These are phyloP conservation scores for Berberis thunbergii DNA, from an alignment of 164 flowering plant genomes.

Conservation along the genomic window DNA sequence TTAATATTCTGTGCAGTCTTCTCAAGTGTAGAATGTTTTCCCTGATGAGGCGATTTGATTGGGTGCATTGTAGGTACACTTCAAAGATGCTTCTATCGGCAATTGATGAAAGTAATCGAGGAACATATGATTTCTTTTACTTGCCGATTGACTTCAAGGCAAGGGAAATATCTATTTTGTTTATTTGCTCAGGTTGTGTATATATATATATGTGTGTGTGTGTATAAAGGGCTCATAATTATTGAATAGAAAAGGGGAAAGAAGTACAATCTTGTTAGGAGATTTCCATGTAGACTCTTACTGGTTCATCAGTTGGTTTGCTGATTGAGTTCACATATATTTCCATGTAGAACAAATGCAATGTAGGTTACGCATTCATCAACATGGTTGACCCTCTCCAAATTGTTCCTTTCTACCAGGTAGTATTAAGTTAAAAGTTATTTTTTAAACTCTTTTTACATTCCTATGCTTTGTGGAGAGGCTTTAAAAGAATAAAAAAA, in stretches of 20 bases:
- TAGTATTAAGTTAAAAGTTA: slow-evolving; percentile 4
- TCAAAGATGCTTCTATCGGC: slow-evolving; percentile 85
- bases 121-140: slow-evolving; percentile 78
- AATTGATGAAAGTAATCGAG: slow-evolving; percentile 64
- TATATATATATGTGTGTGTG: not conserved
- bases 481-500: not conserved
- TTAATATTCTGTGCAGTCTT: too few species aligned
- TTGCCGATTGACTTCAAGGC: slow-evolving; percentile 89
- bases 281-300: not conserved
- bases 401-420: slow-evolving; percentile 69
- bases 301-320: not conserved
- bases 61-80: slow-evolving; percentile 48
- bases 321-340: slow-evolving; percentile 2
- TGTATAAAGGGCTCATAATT: not conserved
- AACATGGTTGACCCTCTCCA: slow-evolving; percentile 64
- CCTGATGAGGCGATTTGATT: not conserved
- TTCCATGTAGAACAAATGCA: slow-evolving; percentile 70
- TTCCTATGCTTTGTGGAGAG: not conserved
- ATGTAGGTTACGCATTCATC: slow-evolving; percentile 89
- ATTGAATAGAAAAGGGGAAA: too few species aligned
- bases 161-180: slow-evolving; percentile 11
- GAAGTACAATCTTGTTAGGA: not conserved
- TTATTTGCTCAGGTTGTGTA: not conserved
- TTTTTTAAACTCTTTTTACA: not conserved
- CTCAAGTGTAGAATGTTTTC: too few species aligned